Evolutionary conservation across 345 rosid species (phyloP), one percentile per base, ranked within the genome.

Genomic region (Gossypium raimondii): DNA sequence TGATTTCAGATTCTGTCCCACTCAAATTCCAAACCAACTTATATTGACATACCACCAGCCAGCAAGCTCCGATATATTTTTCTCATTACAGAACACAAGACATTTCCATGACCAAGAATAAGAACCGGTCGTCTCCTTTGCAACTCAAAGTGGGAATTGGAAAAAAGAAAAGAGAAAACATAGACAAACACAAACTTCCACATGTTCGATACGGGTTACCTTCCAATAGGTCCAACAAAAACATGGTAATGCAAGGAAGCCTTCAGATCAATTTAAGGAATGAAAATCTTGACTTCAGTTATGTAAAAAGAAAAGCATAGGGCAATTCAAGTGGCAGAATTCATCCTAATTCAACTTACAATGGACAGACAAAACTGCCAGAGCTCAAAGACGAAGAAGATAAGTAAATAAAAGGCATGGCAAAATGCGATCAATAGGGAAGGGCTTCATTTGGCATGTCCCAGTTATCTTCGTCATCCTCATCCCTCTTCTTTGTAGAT

Each of bases 401-500:
- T 20, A 63, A 67, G 70, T 73, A 13, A 69, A 75, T 29, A 73
- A 53, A 81, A 62, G 67, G 38, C 76, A 57, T 20, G n/a, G 67
- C 29, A 58, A 72, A 73, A 44, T 52, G 45, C 9, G 72, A 16
- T 88, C 77, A 90, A 67, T 77, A 81, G 67, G 89, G 86, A 75
- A 79, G 9, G 77, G 75, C 84, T 76, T 88, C 98, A 68, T 75
- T 87, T 58, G 98, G 93, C 87, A 88, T 65, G 18, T 93, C 98
- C 98, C 98, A 91, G 91, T 93, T 91, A 78, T 93, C 97, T 52
- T 85, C 92, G 0, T 81, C 97, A 14, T 82, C 93, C 20, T 84
- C 87, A 4, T 82, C 82, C 81, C 83, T 86, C 83, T 82, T 88
- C 61, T 62, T 67, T 56, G 81, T 4, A 7, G 85, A 0, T 0